These are phyloP conservation scores for Cyberlindnera xylosilytica DNA, from an alignment of 805 yeast genomes.

Conservation along the genomic window DNA sequence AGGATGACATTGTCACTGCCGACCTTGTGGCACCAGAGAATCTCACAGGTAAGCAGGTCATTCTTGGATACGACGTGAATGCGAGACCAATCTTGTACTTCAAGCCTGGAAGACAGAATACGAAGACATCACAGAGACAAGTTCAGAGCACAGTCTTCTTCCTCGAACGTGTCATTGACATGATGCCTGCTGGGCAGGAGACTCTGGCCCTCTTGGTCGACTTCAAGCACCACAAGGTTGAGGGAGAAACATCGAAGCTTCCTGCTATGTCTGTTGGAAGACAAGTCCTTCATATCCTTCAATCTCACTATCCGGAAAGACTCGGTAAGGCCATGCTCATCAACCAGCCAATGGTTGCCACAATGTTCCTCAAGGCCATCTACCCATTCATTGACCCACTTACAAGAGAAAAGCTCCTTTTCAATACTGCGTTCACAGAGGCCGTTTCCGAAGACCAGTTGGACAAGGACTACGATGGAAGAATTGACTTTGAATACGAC, in stretches of 20 bases:
- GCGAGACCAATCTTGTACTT: slow-evolving; percentile 89
- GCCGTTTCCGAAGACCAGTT: slow-evolving; percentile 81
- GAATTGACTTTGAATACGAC: slow-evolving; percentile 75
- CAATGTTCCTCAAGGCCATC: slow-evolving; percentile 86
- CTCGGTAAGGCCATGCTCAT: slow-evolving; percentile 89
- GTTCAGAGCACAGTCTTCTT: slow-evolving; percentile 94
- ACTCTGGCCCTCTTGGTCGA: slow-evolving; percentile 88
- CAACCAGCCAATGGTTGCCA: slow-evolving; percentile 90
- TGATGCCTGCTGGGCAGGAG: slow-evolving; percentile 96
- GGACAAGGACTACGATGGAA: slow-evolving; percentile 83
- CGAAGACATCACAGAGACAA: slow-evolving; percentile 84
- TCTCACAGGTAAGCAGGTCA: slow-evolving; percentile 89
- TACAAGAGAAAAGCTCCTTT: slow-evolving; percentile 90
- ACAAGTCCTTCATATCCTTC: slow-evolving; percentile 89
- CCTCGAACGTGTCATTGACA: slow-evolving; percentile 89
- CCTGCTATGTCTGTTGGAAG: slow-evolving; percentile 92
- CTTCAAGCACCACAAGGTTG: slow-evolving; percentile 66
- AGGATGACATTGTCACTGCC: slow-evolving; percentile 52
- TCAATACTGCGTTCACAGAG: slow-evolving; percentile 80
- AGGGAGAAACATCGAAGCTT: slow-evolving; percentile 44
- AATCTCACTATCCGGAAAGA: slow-evolving; percentile 97
- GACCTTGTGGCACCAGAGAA: slow-evolving; percentile 62
- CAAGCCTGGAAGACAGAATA: slow-evolving; percentile 94
- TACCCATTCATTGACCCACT: slow-evolving; percentile 96
- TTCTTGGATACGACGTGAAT: slow-evolving; percentile 86